A percentile compares a stretch with the other conserved stretches of the same genome.
Conservation (phyloP, 805 yeast species). For the Metschnikowia proteae region DNA sequence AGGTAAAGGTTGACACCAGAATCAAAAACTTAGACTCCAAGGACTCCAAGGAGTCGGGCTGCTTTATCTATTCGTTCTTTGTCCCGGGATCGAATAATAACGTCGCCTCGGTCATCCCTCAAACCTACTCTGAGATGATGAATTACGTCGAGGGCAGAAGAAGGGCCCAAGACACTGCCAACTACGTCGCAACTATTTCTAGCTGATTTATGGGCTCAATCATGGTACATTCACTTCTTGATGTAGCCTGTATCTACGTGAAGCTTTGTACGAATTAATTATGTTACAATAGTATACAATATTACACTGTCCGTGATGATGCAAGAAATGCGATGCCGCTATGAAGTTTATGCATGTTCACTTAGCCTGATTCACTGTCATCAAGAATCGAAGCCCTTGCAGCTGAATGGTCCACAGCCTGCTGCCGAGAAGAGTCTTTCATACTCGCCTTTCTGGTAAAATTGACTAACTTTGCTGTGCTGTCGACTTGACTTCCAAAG, state of each 20-base stretch:
- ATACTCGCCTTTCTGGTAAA: conserved; percentile 44
- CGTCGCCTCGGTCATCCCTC: conserved; percentile 75
- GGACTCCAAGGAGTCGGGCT: conserved; percentile 68
- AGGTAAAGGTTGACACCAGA: conserved; percentile 81
- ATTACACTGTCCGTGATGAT: neutral
- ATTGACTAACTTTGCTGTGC: conserved; percentile 44
- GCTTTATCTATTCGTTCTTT: conserved; percentile 84
- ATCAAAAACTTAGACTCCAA: conserved; percentile 66
- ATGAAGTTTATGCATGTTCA: conserved; percentile 1
- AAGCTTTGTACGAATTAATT: neutral
- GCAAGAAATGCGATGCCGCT: neutral
- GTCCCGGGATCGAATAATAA: conserved; percentile 57
- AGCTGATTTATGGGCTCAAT: neutral
- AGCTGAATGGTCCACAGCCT: conserved; percentile 26
- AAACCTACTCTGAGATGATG: conserved; percentile 89
- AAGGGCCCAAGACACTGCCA: conserved; percentile 79
- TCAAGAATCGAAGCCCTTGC: conserved; percentile 34
- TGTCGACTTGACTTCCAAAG: conserved; percentile 4
- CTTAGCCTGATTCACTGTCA: conserved; percentile 24
- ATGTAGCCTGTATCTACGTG: neutral
- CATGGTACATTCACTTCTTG: neutral
- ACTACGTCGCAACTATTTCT: conserved; percentile 45
- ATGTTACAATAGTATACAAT: conserved; percentile 1
- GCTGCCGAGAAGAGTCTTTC: conserved; percentile 37
- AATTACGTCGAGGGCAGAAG: conserved; percentile 86